A percentile compares a stretch with the other conserved stretches of the same genome.
These are phyloP conservation scores for Cryptococcus sp. DNA, from an alignment of 1,284 basidiomycete species.

Conservation along the genomic window DNA sequence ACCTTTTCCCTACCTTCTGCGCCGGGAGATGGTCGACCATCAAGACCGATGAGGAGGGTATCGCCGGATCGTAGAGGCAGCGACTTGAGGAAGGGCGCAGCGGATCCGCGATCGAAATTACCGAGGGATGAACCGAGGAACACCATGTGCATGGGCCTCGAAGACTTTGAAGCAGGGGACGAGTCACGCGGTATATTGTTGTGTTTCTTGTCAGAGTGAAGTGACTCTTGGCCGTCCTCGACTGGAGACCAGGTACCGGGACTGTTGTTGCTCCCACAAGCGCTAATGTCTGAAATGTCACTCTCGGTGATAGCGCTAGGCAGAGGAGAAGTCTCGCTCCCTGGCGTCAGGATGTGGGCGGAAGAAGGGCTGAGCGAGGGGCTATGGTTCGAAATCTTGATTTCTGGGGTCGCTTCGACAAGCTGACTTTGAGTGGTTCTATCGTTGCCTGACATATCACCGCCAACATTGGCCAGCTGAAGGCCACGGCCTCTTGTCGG, in stretches of 20 bases:
- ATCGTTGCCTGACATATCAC: neutral
- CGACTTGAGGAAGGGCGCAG: conserved; percentile 72
- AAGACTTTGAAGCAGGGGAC: neutral
- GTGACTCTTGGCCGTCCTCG: neutral
- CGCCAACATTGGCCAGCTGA: neutral
- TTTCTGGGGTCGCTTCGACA: neutral
- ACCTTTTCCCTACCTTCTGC: conserved; percentile 46
- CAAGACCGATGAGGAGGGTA: conserved; percentile 72
- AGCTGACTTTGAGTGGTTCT: neutral
- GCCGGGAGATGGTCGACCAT: conserved; percentile 59
- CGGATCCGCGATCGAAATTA: conserved; percentile 80
- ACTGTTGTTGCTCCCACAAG: neutral
- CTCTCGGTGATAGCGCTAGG: conserved; percentile 20
- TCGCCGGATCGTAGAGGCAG: conserved; percentile 70
- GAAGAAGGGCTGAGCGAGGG: conserved; percentile 20
- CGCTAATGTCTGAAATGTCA: conserved; percentile 10
- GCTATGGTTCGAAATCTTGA: conserved; percentile 4
- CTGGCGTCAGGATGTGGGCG: conserved; percentile 26
- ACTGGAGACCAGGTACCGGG: conserved; percentile 25
- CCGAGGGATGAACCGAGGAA: conserved; percentile 95
- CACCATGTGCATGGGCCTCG: conserved; percentile 71
- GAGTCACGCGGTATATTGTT: neutral
- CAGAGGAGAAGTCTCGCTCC: conserved; percentile 20
- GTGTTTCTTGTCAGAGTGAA: neutral
- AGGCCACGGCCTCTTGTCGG: neutral